These are phyloP conservation scores for Filobasidium floriforme DNA, from an alignment of 768 basidiomycete genomes.

Conservation along the genomic window DNA sequence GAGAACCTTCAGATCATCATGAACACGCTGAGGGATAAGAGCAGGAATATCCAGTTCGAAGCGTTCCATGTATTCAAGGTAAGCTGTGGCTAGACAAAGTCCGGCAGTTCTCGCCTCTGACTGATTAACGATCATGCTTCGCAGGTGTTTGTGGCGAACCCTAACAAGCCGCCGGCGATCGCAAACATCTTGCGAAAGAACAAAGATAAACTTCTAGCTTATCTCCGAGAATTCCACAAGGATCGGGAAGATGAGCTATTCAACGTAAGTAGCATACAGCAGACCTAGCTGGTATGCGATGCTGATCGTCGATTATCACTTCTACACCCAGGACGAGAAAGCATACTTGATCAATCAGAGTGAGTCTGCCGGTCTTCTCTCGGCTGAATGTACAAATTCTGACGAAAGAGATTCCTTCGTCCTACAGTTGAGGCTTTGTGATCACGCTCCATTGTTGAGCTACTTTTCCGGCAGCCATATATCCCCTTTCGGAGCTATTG, in stretches of 20 bases:
- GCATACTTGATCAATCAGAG: conserved; percentile 88
- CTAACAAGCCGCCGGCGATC: conserved; percentile 95
- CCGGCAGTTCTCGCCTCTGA: neutral
- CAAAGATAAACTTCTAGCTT: conserved; percentile 82
- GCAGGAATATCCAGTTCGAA: conserved; percentile 99
- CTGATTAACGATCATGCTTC: neutral
- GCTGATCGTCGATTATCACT: conserved; percentile 69
- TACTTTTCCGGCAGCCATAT: neutral
- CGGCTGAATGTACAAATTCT: neutral
- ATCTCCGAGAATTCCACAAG: conserved; percentile 90
- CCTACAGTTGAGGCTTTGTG: conserved; percentile 1
- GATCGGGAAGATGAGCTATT: conserved; percentile 75
- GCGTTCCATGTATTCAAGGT: conserved; percentile 99
- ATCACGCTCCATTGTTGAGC: neutral
- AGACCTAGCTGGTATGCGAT: conserved; percentile 38
- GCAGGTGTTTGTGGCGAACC: conserved; percentile 96
- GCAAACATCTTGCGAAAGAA: conserved; percentile 83
- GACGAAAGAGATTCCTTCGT: neutral
- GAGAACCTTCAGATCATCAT: conserved; percentile 99
- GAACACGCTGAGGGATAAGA: conserved; percentile 95
- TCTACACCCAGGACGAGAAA: conserved; percentile 66
- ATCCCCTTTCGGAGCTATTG: neutral
- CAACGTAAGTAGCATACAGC: conserved; percentile 32
- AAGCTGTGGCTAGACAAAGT: conserved; percentile 27
- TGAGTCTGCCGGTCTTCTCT: conserved; percentile 25